These are phyloP conservation scores for Pseudogymnoascus sp. DNA, from an alignment of 2,329 filamentous ascomycete genomes.

Conservation along the genomic window DNA sequence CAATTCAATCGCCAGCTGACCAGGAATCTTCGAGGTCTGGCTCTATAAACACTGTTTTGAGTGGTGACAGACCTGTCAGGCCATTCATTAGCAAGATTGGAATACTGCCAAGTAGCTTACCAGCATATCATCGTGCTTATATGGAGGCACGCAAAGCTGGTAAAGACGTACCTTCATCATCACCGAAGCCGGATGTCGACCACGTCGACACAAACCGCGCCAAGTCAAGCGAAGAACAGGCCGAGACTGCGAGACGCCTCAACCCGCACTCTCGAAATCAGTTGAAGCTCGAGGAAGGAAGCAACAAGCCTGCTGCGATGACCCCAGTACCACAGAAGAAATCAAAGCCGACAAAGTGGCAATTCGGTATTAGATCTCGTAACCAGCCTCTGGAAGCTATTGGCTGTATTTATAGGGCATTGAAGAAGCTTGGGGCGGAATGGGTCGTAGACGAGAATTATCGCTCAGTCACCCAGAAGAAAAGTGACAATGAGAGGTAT, in stretches of 20 bases:
- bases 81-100: constrained; percentile 68
- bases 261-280: constrained; percentile 76
- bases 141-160: constrained; percentile 64
- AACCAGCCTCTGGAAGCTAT: constrained; percentile 93
- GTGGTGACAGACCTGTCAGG: constrained; percentile 24
- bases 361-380: constrained; percentile 91
- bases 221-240: constrained; percentile 65
- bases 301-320: constrained; percentile 51
- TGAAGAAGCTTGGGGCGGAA: constrained; percentile 78
- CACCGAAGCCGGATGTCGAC: constrained; percentile 39
- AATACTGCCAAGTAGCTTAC: constrained; percentile 83
- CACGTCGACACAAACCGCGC: constrained; percentile 27
- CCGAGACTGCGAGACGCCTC: constrained; percentile 69
- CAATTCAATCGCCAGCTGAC: background rate
- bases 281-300: constrained; percentile 57
- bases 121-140: constrained; percentile 82
- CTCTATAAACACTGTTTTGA: constrained; percentile 24
- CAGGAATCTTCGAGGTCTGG: constrained; percentile 1
- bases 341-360: constrained; percentile 80
- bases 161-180: constrained; percentile 38
- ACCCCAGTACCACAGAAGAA: constrained; percentile 62
- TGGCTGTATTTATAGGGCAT: constrained; percentile 86
- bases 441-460: constrained; percentile 66
- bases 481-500: constrained; percentile 33
- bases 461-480: constrained; percentile 12